phyloP scores from a whole-genome alignment of 148 eudicot species.

The Arbutus unedo region DNA sequence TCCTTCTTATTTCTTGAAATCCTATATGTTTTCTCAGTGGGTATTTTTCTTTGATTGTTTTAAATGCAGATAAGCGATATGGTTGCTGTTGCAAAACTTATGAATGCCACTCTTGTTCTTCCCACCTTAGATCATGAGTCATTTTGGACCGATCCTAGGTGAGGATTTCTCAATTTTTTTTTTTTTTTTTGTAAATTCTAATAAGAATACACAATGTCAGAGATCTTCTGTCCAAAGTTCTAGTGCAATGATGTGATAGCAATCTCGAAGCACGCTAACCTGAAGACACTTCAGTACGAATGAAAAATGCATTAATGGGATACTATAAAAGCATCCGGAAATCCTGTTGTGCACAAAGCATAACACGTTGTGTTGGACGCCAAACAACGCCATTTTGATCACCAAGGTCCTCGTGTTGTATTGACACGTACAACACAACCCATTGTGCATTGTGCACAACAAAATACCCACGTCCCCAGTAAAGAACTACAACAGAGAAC shows the following conservation, averaged over 20 bases:
- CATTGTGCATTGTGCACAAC: not conserved
- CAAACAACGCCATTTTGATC: not conserved
- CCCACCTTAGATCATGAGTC: conserved; percentile 54
- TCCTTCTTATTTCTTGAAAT: not conserved
- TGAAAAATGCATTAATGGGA: not conserved
- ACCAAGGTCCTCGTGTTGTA: not conserved
- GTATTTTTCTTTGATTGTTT: not conserved
- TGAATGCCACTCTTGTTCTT: conserved; percentile 58
- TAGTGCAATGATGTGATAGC: not conserved
- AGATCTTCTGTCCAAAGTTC: not conserved
- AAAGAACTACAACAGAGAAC: not conserved
- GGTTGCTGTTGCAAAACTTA: conserved; percentile 47
- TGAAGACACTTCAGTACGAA: not conserved
- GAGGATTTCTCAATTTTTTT: not conserved
- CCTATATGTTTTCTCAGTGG: not conserved
- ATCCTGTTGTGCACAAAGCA: too few relatives aligned
- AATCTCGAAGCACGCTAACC: not conserved
- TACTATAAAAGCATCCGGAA: too few relatives aligned
- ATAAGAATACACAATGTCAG: not conserved
- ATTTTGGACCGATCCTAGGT: conserved; percentile 61
- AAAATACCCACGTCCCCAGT: too few relatives aligned
- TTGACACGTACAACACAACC: too few relatives aligned
- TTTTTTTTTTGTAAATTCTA: not conserved
- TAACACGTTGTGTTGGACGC: too few relatives aligned
- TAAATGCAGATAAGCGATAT: conserved; percentile 50